phyloP scores from a whole-genome alignment of 495 filamentous ascomycete genomes.

The Hyaloscypha variabilis region DNA sequence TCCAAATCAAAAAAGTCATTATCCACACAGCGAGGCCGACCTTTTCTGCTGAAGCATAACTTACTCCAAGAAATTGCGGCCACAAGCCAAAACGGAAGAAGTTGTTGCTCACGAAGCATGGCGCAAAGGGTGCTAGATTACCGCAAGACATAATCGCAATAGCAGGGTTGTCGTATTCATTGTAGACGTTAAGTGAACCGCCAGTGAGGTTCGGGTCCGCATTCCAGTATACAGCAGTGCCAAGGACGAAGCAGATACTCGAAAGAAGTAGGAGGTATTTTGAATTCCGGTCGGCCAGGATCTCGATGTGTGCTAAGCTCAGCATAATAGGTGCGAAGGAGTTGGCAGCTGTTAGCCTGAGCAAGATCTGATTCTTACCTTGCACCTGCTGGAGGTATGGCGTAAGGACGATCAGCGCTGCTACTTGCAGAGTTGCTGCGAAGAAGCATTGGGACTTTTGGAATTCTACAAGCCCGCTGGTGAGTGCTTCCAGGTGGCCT shows the following conservation, averaged over 20 bases:
- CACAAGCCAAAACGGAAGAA: slow-evolving; percentile 14
- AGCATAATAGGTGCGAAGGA: slow-evolving; percentile 19
- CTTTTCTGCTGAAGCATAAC: neutral
- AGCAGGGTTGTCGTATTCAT: neutral
- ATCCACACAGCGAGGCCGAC: slow-evolving; percentile 15
- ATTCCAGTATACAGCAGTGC: slow-evolving; percentile 3
- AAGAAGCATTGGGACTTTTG: slow-evolving; percentile 25
- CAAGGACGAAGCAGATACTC: neutral
- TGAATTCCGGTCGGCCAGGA: slow-evolving; percentile 7
- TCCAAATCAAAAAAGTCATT: neutral
- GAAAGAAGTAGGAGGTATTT: slow-evolving; percentile 9
- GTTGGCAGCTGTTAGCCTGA: slow-evolving; percentile 13
- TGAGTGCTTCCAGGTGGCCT: slow-evolving; percentile 5
- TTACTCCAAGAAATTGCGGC: neutral
- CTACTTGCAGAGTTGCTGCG: slow-evolving; percentile 12
- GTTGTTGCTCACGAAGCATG: slow-evolving; percentile 14
- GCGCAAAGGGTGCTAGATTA: slow-evolving; percentile 17
- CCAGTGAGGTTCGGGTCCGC: neutral
- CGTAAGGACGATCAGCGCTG: slow-evolving; percentile 12
- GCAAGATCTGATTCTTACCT: slow-evolving; percentile 4
- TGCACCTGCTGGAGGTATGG: neutral
- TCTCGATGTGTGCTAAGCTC: slow-evolving; percentile 11
- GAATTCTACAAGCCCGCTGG: slow-evolving; percentile 17
- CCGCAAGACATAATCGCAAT: slow-evolving; percentile 4
- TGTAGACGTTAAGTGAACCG: neutral